Base-by-base conservation (phyloP, 2,329 filamentous ascomycete species). In the Nemania bipapillata region DNA sequence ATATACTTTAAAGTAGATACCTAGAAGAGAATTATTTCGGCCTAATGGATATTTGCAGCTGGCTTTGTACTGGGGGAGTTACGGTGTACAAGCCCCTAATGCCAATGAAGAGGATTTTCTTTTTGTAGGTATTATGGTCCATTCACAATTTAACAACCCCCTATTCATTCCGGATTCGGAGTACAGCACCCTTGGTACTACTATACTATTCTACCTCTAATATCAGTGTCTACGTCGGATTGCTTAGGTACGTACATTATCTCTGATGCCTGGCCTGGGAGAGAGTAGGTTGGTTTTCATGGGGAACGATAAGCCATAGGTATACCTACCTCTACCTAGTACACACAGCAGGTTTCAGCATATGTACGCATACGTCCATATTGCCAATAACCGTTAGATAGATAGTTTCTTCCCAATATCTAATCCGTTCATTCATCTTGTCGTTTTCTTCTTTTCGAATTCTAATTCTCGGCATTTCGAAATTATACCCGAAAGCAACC, bases 101-200 rank as follows among this genome's bases (percentile, higher is more conserved):
- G 26, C 53, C 37, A 57, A 40, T 49, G 8, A 20, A 42, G 30
- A 45, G n/a, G 11, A 8, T 32, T 65, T 65, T 56, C 30, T 54
- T 47, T 65, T 57, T 26, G 49, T 50, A 68, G 47, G 32, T 20
- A 20, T 47, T 20, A 20, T 47, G 35, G 22, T 12, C 55, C 35
- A 53, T 40, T 65, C 30, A 55, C 26, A 68, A 58, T 65, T 62
- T 65, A 61, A 54, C 49, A 45, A n/a, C n/a, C 53, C 53, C 53
- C 22, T 66, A 59, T 59, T 32, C 11, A 22, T 59, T 49, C 63
- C 53, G 42, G 11, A 63, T 66, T 63, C 28, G 58, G 58, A 69
- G 37, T 24, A 32, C 15, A 52, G 22, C 20, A 24, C 17, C 54
- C 47, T 40, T 56, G 35, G 49, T 50, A 66, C 58, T 54, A 17